A percentile compares a stretch with the other conserved stretches of the same genome.
phyloP scores from a whole-genome alignment of 192 early-diverging fungal species.

The Coemansia sp. region DNA sequence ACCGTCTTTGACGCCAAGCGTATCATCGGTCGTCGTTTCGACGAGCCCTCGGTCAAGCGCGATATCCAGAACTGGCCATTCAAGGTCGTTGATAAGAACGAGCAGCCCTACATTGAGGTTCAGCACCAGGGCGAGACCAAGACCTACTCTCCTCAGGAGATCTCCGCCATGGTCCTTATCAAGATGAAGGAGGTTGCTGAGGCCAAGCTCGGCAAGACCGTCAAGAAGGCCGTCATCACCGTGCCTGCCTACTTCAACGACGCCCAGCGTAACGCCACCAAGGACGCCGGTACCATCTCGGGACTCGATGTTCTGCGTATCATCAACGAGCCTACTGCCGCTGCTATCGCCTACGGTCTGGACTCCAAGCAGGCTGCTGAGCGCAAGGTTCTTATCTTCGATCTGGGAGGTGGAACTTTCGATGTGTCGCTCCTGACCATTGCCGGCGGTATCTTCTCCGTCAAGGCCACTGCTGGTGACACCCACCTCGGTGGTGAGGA shows the following conservation, averaged over 20 bases:
- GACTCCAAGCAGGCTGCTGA: slow-evolving; percentile 76
- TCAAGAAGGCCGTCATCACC: slow-evolving; percentile 72
- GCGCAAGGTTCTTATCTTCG: slow-evolving; percentile 75
- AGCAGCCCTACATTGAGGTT: slow-evolving; percentile 77
- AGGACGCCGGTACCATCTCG: slow-evolving; percentile 86
- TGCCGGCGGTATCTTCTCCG: slow-evolving; percentile 74
- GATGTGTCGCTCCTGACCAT: slow-evolving; percentile 84
- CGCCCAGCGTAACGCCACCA: slow-evolving; percentile 87
- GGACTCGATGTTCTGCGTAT: slow-evolving; percentile 85
- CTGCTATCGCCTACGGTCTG: slow-evolving; percentile 83
- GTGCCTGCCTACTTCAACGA: slow-evolving; percentile 90
- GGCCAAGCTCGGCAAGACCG: slow-evolving; percentile 70
- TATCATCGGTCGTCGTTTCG: slow-evolving; percentile 85
- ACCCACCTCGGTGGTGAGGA: slow-evolving; percentile 84
- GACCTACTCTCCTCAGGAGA: slow-evolving; percentile 79
- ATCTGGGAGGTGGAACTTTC: slow-evolving; percentile 85
- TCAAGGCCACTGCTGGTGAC: slow-evolving; percentile 80
- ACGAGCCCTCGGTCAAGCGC: slow-evolving; percentile 78
- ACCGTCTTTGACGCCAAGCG: slow-evolving; percentile 91
- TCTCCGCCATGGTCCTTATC: slow-evolving; percentile 72
- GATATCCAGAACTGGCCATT: slow-evolving; percentile 86
- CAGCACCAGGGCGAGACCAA: slow-evolving; percentile 82
- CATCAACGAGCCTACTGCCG: slow-evolving; percentile 91
- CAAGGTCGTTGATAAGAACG: slow-evolving; percentile 68
- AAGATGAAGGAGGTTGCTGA: slow-evolving; percentile 84